Base-by-base conservation (phyloP, 2,329 filamentous ascomycete genomes). In the Bipolaris sorokiniana region DNA sequence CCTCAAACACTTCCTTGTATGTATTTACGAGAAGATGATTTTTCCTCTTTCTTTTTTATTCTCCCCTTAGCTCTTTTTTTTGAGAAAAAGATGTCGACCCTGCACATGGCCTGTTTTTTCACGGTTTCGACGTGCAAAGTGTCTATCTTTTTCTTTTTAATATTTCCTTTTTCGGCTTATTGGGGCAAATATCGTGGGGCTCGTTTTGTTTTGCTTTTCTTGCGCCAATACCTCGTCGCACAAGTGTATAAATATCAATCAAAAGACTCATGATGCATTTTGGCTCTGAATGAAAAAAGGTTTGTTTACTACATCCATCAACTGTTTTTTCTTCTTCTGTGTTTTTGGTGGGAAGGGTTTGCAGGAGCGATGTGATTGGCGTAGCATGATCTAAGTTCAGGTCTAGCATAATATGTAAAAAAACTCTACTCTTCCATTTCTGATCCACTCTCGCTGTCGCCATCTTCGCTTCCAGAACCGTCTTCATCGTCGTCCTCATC, bases 401-500 rank as follows among this genome's bases (percentile, higher is more conserved):
- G 13, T 18, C 22, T 23, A 15, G 3, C 20, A 23, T 23, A n/a
- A 23, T 10, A 23, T 10, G 20, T 18, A 5, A 33, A 34, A 15
- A 34, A n/a, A 23, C 23, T 13, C 41, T 65, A 69, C 48, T 68
- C 63, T 36, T 71, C 64, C 65, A 69, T 72, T 51, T 70, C 67
- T 3, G 64, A 64, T n/a, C 62, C 71, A 42, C 64, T 68, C 7
- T 51, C 56, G 5, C 65, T 66, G 18, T 50, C 76, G 13, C 23
- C 58, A 16, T 22, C 48, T 6, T 54, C 63, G 44, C 56, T 87
- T 86, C 0, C 83, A 82, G 0, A 84, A 83, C 48, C 36, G 1
- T 51, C 48, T 7, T 51, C 38, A 9, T 49, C 47, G 34, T 1
- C 83, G 0, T 88, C 87, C 0, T 1, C 83, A 0, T 88, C 87